Evolutionary conservation across 2,329 filamentous ascomycete species (phyloP).

Genomic region (Talaromyces pinophilus): DNA sequence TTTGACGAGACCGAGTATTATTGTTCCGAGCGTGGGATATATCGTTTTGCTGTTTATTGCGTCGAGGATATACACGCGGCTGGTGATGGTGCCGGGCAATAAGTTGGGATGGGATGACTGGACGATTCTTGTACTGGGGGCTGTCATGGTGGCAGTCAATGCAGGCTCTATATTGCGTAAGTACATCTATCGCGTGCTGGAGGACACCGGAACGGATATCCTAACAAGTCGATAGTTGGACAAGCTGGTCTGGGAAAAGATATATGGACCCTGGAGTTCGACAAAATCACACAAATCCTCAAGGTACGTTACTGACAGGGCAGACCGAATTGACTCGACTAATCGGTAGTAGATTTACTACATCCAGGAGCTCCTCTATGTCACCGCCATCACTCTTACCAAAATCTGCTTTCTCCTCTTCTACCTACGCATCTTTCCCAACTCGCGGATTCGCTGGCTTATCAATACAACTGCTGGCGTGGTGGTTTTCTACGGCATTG

Average conservation of each 20-base stretch:
- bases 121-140: constrained; percentile 1
- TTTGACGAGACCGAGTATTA: background rate
- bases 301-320: background rate
- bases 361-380: constrained; percentile 14
- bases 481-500: constrained; percentile 21
- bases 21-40: constrained; percentile 5
- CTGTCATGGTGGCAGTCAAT: constrained; percentile 13
- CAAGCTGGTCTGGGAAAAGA: constrained; percentile 15
- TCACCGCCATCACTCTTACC: constrained; percentile 11
- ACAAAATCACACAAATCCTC: constrained; percentile 6
- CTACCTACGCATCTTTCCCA: constrained; percentile 25
- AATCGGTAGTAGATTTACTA: constrained; percentile 14
- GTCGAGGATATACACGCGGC: background rate
- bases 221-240: background rate
- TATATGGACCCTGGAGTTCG: constrained; percentile 11
- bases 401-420: constrained; percentile 19
- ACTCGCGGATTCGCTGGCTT: constrained; percentile 18
- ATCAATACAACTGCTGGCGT: constrained; percentile 21
- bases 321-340: background rate
- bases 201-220: background rate
- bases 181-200: background rate
- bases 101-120: constrained; percentile 16
- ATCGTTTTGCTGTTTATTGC: constrained; percentile 9
- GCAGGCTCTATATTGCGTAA: background rate
- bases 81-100: background rate